Conservation (phyloP, 176 grass and related monocot genomes). For the Tillandsia leiboldiana region DNA sequence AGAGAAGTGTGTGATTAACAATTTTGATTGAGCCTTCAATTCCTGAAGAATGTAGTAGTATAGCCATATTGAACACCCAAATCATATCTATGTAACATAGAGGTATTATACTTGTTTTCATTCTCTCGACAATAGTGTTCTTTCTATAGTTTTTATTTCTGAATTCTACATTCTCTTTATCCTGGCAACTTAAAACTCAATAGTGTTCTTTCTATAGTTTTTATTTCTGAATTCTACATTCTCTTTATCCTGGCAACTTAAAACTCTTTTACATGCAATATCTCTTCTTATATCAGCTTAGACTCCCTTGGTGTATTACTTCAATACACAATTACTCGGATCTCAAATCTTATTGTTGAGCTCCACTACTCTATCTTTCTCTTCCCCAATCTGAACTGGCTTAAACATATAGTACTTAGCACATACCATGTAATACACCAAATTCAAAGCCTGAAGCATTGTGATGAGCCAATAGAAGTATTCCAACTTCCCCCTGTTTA, state of each 20-base stretch:
- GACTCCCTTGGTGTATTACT: neutral
- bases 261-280: too few species aligned
- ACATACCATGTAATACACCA: conserved; percentile 53
- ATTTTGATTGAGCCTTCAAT: too few species aligned
- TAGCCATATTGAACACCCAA: too few species aligned
- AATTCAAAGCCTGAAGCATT: conserved; percentile 42
- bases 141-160: conserved; percentile 3
- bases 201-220: conserved; percentile 10
- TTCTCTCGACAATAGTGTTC: neutral
- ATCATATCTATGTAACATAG: too few species aligned
- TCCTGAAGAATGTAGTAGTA: too few species aligned
- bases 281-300: too few species aligned
- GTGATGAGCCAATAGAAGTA: conserved; percentile 80
- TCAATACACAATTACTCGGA: neutral
- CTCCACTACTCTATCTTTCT: conserved; percentile 26
- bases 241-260: too few species aligned
- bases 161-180: too few species aligned
- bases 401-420: conserved; percentile 60
- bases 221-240: too few species aligned
- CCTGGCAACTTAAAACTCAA: too few species aligned
- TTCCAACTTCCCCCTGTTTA: conserved; percentile 61
- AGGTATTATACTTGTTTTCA: too few species aligned
- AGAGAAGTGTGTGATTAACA: too few species aligned
- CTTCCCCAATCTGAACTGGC: conserved; percentile 23
- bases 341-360: conserved; percentile 31